These are phyloP conservation scores for Aegle marmelos DNA, from an alignment of 345 rosid species.

Conservation along the genomic window DNA sequence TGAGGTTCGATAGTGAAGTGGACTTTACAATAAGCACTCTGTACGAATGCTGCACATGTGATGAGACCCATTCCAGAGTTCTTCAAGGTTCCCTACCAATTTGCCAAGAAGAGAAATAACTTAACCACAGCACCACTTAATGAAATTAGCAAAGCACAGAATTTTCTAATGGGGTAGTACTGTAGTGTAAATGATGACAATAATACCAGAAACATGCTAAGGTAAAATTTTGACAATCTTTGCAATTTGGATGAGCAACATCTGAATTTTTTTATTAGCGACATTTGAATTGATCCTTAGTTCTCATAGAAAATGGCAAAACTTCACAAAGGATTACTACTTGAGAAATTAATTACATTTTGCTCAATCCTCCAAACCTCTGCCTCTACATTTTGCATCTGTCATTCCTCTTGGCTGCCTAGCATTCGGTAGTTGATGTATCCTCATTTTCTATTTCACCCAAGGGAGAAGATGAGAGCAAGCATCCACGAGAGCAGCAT, in stretches of 20 bases:
- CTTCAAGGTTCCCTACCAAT: background rate
- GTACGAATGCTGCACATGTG: background rate
- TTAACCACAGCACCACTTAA: background rate
- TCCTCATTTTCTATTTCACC: background rate
- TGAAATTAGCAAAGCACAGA: background rate
- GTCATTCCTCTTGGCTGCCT: background rate
- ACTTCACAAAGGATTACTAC: background rate
- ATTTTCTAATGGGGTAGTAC: background rate
- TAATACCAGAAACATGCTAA: background rate
- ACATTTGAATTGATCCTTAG: background rate
- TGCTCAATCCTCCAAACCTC: background rate
- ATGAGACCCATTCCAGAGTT: background rate
- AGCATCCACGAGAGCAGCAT: background rate
- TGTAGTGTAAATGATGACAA: background rate
- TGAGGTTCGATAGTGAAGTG: background rate
- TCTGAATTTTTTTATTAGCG: background rate
- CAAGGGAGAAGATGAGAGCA: background rate
- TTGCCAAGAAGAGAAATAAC: background rate
- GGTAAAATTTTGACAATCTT: background rate
- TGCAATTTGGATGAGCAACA: background rate
- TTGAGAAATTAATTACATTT: background rate
- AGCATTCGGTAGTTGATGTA: background rate
- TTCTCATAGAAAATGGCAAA: background rate
- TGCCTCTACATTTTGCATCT: background rate
- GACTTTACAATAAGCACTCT: background rate